Percentiles rank a stretch among this genome's conserved stretches.
Conservation (phyloP, 108 stramenopile genomes). For the Skeletonema grethae region DNA sequence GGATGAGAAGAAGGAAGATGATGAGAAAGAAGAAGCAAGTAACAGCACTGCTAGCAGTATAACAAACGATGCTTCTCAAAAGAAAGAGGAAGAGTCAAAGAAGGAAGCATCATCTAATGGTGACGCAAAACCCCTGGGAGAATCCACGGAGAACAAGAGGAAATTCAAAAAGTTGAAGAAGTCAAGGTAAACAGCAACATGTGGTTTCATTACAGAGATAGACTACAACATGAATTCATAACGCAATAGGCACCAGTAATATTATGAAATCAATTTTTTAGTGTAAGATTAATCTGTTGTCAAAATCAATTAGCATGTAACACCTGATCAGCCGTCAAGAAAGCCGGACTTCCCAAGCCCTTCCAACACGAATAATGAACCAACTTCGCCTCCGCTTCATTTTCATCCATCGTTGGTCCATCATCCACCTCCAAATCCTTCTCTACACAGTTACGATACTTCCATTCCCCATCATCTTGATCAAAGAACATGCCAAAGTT, state of each 20-base stretch:
- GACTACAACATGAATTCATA: not conserved
- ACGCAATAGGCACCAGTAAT: not conserved
- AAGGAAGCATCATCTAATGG: not conserved
- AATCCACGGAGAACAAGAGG: not conserved
- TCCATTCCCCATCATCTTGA: conserved; percentile 89
- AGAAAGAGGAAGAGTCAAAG: not conserved
- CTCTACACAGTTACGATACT: conserved; percentile 83
- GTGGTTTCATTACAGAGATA: not conserved
- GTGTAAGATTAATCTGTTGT: not conserved
- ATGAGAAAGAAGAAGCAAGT: not conserved
- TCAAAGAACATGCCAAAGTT: conserved; percentile 89
- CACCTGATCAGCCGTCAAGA: conserved; percentile 74
- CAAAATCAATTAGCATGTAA: conserved; percentile 40
- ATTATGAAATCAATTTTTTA: conserved; percentile 2
- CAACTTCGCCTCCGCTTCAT: conserved; percentile 61
- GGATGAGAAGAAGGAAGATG: not conserved
- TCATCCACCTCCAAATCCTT: conserved; percentile 74
- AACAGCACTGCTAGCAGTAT: not conserved
- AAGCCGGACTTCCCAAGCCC: conserved; percentile 68
- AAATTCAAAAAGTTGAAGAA: conserved; percentile 6
- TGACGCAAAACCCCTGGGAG: not conserved
- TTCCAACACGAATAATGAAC: conserved; percentile 86
- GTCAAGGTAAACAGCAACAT: not conserved
- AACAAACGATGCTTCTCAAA: not conserved
- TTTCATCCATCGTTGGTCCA: conserved; percentile 45